Percentiles rank a stretch among this genome's conserved stretches.
These are phyloP conservation scores for Suhomyces emberorum DNA, from an alignment of 805 yeast species.

Conservation along the genomic window DNA sequence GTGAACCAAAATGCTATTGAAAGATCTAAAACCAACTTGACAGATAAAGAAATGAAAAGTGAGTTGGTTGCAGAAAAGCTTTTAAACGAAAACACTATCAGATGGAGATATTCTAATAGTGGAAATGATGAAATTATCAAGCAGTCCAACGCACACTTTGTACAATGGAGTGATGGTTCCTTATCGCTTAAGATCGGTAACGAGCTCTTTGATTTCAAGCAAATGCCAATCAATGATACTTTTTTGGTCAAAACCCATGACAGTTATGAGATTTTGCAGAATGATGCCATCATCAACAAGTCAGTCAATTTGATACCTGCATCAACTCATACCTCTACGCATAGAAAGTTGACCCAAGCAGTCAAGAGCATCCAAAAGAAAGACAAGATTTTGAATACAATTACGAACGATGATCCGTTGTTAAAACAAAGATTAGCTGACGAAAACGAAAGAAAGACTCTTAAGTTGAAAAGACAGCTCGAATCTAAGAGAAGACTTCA, in stretches of 20 bases:
- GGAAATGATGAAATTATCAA: slow-evolving; percentile 69
- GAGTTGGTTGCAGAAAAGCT: slow-evolving; percentile 56
- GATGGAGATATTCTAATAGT: slow-evolving; percentile 90
- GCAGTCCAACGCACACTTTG: slow-evolving; percentile 84
- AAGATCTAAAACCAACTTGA: slow-evolving; percentile 24
- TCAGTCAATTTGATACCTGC: slow-evolving; percentile 80
- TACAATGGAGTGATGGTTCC: slow-evolving; percentile 94
- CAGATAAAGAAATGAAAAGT: slow-evolving; percentile 45
- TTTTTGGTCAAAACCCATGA: slow-evolving; percentile 70
- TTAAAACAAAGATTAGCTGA: slow-evolving; percentile 64
- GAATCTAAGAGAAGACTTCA: slow-evolving; percentile 57
- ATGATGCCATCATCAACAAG: slow-evolving; percentile 62
- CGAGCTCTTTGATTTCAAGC: slow-evolving; percentile 78
- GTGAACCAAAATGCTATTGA: slow-evolving; percentile 35
- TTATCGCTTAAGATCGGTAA: slow-evolving; percentile 80
- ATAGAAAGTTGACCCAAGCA: slow-evolving; percentile 72
- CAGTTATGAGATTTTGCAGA: slow-evolving; percentile 65
- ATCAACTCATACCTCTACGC: slow-evolving; percentile 83
- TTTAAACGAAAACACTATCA: slow-evolving; percentile 76
- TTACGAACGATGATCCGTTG: slow-evolving; percentile 66
- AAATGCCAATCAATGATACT: slow-evolving; percentile 64
- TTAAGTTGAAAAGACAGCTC: slow-evolving; percentile 63
- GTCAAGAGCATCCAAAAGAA: slow-evolving; percentile 49
- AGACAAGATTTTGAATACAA: slow-evolving; percentile 49
- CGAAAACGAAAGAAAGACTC: slow-evolving; percentile 55